Percentiles rank a stretch among this genome's conserved stretches.
These are phyloP conservation scores for Tylopilus plumbeoviolaceoides DNA, from an alignment of 768 basidiomycete species.

Conservation along the genomic window DNA sequence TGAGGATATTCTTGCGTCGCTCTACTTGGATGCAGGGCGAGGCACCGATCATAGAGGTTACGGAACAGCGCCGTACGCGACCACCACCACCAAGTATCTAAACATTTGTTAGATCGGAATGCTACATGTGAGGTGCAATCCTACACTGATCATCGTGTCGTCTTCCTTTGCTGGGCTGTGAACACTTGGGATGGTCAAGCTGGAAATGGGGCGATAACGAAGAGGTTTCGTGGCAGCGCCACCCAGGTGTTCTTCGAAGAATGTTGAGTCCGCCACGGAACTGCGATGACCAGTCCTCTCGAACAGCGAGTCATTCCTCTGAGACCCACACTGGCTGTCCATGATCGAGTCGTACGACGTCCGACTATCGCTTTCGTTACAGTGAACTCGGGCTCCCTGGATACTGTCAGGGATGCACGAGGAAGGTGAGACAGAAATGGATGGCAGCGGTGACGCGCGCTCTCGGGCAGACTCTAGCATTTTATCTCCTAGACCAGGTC, in stretches of 20 bases:
- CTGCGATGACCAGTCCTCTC: constrained; percentile 55
- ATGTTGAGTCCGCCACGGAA: constrained; percentile 59
- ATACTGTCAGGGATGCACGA: constrained; percentile 34
- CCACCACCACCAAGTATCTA: constrained; percentile 76
- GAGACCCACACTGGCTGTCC: constrained; percentile 44
- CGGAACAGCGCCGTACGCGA: constrained; percentile 63
- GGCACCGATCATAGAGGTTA: constrained; percentile 60
- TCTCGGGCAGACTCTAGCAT: constrained; percentile 69
- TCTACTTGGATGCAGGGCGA: constrained; percentile 68
- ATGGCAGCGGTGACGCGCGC: constrained; percentile 49
- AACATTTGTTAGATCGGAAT: not conserved
- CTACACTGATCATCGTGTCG: constrained; percentile 78
- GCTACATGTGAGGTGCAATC: constrained; percentile 17
- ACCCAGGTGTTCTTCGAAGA: constrained; percentile 44
- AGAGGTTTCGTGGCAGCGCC: constrained; percentile 35
- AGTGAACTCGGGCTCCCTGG: constrained; percentile 3
- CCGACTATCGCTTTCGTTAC: constrained; percentile 29
- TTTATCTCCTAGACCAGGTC: constrained; percentile 81
- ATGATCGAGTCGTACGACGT: constrained; percentile 65
- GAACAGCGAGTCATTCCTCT: constrained; percentile 49
- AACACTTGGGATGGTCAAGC: constrained; percentile 46
- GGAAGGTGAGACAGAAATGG: constrained; percentile 65
- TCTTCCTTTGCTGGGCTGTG: constrained; percentile 61
- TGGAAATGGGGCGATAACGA: constrained; percentile 65
- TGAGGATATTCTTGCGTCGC: constrained; percentile 51